phyloP scores from a whole-genome alignment of 345 rosid species.

The Aegle marmelos region DNA sequence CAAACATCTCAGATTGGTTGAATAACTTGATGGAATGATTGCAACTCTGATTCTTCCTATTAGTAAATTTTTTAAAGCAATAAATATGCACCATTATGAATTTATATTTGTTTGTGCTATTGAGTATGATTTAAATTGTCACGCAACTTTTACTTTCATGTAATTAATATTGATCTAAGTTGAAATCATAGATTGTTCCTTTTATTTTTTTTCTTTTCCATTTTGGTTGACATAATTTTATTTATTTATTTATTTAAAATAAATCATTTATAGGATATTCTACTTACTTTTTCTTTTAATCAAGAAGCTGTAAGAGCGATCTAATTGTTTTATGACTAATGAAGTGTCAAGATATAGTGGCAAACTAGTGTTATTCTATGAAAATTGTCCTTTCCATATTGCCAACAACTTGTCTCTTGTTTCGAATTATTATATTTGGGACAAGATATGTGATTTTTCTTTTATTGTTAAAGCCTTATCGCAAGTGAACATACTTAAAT shows the following conservation, averaged over 20 bases:
- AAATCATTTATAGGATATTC: constrained; percentile 52
- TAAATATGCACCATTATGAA: background rate
- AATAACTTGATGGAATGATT: background rate
- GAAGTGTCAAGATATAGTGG: constrained; percentile 96
- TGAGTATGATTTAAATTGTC: background rate
- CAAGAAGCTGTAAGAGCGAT: constrained; percentile 43
- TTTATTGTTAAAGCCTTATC: too few relatives aligned
- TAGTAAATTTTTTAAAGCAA: background rate
- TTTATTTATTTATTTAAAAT: background rate
- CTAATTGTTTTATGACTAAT: constrained; percentile 84
- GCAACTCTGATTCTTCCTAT: background rate
- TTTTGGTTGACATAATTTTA: too few relatives aligned
- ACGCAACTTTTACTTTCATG: background rate
- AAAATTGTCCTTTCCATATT: constrained; percentile 76
- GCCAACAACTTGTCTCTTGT: constrained; percentile 53
- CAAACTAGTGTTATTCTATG: constrained; percentile 73
- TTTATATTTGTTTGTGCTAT: background rate
- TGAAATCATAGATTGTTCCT: background rate
- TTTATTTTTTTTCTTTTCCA: too few relatives aligned
- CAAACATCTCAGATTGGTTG: background rate
- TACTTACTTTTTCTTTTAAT: constrained; percentile 83
- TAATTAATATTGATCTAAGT: background rate
- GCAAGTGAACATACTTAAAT: background rate
- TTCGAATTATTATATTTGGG: constrained; percentile 89
- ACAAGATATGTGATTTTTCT: constrained; percentile 41